Base-by-base conservation (phyloP, 2,329 filamentous ascomycete genomes). In the Talaromyces piceae region DNA sequence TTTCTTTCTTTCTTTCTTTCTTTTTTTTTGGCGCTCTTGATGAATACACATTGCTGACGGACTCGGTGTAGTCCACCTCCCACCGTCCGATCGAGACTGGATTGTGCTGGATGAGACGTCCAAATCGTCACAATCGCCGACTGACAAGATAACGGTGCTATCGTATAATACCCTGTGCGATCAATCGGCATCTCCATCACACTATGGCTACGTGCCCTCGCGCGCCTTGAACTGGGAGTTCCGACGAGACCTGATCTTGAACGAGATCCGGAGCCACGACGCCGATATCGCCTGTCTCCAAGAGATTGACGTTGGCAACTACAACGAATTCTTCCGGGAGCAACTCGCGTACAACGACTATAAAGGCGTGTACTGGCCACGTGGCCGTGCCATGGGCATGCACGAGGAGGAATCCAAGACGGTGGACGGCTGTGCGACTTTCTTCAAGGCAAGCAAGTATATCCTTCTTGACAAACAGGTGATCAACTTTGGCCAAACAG, bases 121-220 rank as follows among this genome's bases (percentile, higher is more conserved):
- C 12, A 67, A 62, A 49, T 61, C 70, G 26, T 64, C 56, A 67
- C 78, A 67, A 86, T 56, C 75, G 77, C 61, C 69, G 41, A 66
- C 74, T 50, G 67, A 96, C 63, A 85, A 82, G 49, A 82, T 97
- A 66, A 88, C 87, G 52, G 84, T 95, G 7, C 77, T 97, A 55
- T 94, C 88, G 20, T 96, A 93, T 83, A 98, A 98, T 67, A 95
- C 91, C 44, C 79, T 98, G 9, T 96, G 91, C 70, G 90, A 96
- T 69, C 88, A 90, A 63, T 95, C 93, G 61, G 91, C 91, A 4
- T 96, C 91, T 0, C 78, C 83, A 50, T 78, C 83, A 50, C 82
- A 88, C 56, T 97, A 96, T 66, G 91, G 91, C 41, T 97, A 97
- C 67, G 91, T 90, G 0, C 88, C 93, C 2, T 85, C 84, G 13